Evolutionary conservation across 306 rosid genomes (phyloP), one percentile per base, ranked within the genome.

Genomic region (Calophaca sinica): DNA sequence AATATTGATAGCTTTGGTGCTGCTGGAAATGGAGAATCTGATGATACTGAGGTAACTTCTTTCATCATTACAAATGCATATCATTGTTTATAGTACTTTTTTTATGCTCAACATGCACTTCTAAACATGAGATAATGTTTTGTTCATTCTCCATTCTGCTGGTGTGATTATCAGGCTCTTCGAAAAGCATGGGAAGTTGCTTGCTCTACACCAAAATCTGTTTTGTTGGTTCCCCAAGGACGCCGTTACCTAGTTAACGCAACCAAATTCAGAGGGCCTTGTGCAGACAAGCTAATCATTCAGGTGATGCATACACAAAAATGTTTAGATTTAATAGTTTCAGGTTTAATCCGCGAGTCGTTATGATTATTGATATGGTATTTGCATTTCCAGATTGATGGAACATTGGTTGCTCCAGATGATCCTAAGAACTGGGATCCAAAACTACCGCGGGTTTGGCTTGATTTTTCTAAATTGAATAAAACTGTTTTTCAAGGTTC

Each of bases 1-100:
- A 93, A 93, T 69, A 88, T 96, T 61, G 99, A 96, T 82, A 89
- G 97, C 87, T 89, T 92, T 55, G 92, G 89, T 14, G 97, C 99
- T 9, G 88, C 73, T 81, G 99, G 97, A 77, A 82, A 90, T 75
- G 93, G 96, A 81, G 85, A 86, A 88, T 79, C 89, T 78, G 99
- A 90, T 77, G 93, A 94, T 84, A 90, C 96, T 48, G 86, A 81
- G 98, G 99, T 86, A 63, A 83, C 64, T 64, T 55, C 55, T 35
- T 60, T 68, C 50, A n/a, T 59, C 59, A 49, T 45, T 15, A 7
- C n/a, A 26, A 60, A 54, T 69, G 13, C 14, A 26, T 29, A 35
- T 70, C 42, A 32, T 59, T 68, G 46, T 9, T 31, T 68, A 28
- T 55, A 49, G 51, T 83, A 52, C 20, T 26, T 12, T 62, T 39